phyloP scores from a whole-genome alignment of 495 filamentous ascomycete species.

The Clohesyomyces aquaticus region DNA sequence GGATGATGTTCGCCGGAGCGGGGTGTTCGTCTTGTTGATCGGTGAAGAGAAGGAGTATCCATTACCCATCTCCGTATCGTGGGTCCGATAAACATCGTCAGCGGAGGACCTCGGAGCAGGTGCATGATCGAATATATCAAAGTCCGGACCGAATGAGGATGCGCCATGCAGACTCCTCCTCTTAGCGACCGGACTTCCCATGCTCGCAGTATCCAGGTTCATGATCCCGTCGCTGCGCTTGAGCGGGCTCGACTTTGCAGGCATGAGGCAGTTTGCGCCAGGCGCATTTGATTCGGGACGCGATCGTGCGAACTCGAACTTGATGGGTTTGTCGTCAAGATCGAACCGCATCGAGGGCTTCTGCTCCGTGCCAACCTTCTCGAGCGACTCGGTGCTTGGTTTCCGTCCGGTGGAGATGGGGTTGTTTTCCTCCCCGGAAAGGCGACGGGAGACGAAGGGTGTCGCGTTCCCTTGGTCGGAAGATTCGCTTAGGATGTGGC shows the following conservation, averaged over 20 bases:
- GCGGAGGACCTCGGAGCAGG: conserved; percentile 41
- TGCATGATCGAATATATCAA: conserved; percentile 68
- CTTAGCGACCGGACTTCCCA: conserved; percentile 86
- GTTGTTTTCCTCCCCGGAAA: conserved; percentile 59
- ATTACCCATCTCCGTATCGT: conserved; percentile 16
- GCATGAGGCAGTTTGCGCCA: conserved; percentile 45
- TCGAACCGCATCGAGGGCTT: conserved; percentile 27
- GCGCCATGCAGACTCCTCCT: conserved; percentile 77
- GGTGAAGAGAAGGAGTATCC: conserved; percentile 46
- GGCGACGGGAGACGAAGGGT: conserved; percentile 49
- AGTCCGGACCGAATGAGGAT: conserved; percentile 60
- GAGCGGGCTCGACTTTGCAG: conserved; percentile 76
- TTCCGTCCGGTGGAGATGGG: background rate
- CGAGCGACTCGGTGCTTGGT: conserved; percentile 20
- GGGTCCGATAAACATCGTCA: conserved; percentile 8
- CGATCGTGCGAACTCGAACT: conserved; percentile 46
- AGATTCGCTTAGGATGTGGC: conserved; percentile 71
- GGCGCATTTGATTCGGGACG: conserved; percentile 33
- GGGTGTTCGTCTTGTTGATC: conserved; percentile 51
- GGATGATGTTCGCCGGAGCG: conserved; percentile 32
- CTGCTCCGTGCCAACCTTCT: conserved; percentile 16
- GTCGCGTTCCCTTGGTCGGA: conserved; percentile 71
- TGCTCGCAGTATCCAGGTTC: conserved; percentile 74
- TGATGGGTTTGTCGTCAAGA: conserved; percentile 42
- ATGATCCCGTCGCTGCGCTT: conserved; percentile 91